A percentile compares a stretch with the other conserved stretches of the same genome.
Conservation (phyloP, 2,329 filamentous ascomycete species). For the Hymenoscyphus fraxineus region DNA sequence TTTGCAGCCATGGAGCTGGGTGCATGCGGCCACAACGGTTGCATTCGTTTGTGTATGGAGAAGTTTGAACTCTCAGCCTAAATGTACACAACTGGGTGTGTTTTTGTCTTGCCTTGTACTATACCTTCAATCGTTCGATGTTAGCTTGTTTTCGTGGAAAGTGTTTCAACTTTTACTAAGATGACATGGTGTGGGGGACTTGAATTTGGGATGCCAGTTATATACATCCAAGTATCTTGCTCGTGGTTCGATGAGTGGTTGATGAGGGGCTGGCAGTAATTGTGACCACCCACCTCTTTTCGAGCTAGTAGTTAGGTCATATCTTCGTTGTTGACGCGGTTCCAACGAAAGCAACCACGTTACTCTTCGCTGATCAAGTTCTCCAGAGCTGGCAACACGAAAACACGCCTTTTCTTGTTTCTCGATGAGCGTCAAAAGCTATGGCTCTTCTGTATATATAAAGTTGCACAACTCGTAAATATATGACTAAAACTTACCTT, state of each 20-base stretch:
- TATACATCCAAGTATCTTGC: too few relatives aligned
- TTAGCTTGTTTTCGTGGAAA: not conserved
- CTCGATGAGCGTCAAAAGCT: not conserved
- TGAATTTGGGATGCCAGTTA: not conserved
- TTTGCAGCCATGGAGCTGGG: not conserved
- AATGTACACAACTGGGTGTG: not conserved
- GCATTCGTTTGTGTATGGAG: not conserved
- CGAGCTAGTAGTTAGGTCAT: not conserved
- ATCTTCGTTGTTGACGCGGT: not conserved
- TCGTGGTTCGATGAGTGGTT: too few relatives aligned
- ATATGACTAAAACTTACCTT: not conserved
- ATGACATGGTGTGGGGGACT: not conserved
- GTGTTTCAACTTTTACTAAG: not conserved
- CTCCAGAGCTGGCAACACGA: not conserved
- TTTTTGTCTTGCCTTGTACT: not conserved
- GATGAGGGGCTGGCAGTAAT: too few relatives aligned
- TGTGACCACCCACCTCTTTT: not conserved
- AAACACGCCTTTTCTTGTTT: not conserved
- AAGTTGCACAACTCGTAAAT: not conserved
- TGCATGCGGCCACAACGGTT: not conserved
- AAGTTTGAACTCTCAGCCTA: not conserved
- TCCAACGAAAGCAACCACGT: not conserved
- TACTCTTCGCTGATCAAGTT: not conserved
- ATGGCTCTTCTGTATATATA: not conserved
- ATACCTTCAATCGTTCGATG: too few relatives aligned